Base-by-base conservation (phyloP, 129 eudicot genomes). In the Arctium minus region DNA sequence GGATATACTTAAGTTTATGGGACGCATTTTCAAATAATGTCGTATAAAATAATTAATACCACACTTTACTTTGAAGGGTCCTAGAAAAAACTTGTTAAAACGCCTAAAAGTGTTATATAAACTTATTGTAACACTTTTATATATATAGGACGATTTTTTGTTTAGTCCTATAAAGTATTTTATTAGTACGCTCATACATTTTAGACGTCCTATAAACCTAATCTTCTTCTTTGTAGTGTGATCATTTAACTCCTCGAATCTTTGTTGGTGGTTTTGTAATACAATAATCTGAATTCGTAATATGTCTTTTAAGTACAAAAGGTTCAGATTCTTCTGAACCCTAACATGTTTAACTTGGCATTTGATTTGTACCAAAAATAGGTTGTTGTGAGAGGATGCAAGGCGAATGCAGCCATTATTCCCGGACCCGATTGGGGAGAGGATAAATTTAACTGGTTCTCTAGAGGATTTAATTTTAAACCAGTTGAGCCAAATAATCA, bases 371-470 rank as follows among this genome's bases (percentile, higher is more conserved):
- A 67, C 15, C 3, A 73, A 7, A 67, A 38, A 39, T 42, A 84
- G 86, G 83, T 84, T 39, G 79, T 84, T 70, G 79, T 84, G 27
- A 78, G 83, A 72, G 86, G 82, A 77, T 84, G 86, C 74, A 78
- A 60, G 44, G 73, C 82, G 38, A 39, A 50, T 13, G 79, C 65
- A 22, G 18, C 87, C 40, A 84, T 84, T 38, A 0, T 78, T 70
- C 87, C 87, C 30, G 83, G 80, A 46, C 87, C 87, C 2, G 80
- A 42, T 10, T 79, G 83, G 87, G 87, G 87, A 0, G 70, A 77
- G 74, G 68, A 84, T 44, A 84, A 79, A 74, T 78, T 72, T 42
- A 79, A 84, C 2, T 84, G 87, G 87, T 79, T 84, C 79, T 84
- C 83, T n/a, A 78, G 70, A 72, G 87, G 74, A 73, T 84, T 78